These are phyloP conservation scores for Neurospora sp. DNA, from an alignment of 495 filamentous ascomycete genomes.

Conservation along the genomic window DNA sequence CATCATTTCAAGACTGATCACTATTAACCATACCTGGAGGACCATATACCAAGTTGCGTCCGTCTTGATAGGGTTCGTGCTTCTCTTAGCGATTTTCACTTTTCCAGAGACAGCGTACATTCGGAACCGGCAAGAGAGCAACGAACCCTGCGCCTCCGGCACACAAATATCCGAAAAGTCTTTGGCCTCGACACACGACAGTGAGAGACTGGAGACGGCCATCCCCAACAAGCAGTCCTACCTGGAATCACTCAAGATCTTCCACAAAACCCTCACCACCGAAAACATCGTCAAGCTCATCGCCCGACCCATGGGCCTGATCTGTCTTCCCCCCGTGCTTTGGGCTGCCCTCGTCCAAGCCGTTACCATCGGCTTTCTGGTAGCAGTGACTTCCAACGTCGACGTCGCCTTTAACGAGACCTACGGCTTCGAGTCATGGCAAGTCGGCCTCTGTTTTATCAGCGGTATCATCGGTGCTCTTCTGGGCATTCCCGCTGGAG, in stretches of 20 bases:
- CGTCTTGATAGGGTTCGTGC: conserved; percentile 33
- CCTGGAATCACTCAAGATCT: conserved; percentile 28
- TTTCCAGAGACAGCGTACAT: conserved; percentile 44
- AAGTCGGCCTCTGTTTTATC: conserved; percentile 41
- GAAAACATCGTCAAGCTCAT: conserved; percentile 38
- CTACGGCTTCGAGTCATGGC: conserved; percentile 39
- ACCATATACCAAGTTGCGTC: conserved; percentile 41
- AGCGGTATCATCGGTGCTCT: conserved; percentile 39
- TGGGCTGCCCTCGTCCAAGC: conserved; percentile 40
- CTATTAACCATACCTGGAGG: conserved; percentile 38
- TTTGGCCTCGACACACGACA: neutral
- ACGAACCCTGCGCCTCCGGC: neutral
- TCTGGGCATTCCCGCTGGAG: conserved; percentile 39
- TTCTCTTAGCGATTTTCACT: conserved; percentile 38
- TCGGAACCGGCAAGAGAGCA: conserved; percentile 7
- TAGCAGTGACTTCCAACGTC: conserved; percentile 43
- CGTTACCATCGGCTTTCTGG: conserved; percentile 44
- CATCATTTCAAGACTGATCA: conserved; percentile 29
- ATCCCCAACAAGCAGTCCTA: conserved; percentile 18
- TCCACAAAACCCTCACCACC: conserved; percentile 27
- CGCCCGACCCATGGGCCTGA: conserved; percentile 36
- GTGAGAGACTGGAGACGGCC: neutral
- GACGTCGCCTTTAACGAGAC: conserved; percentile 32
- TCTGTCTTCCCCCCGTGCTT: conserved; percentile 39
- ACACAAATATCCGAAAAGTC: conserved; percentile 1